A percentile compares a stretch with the other conserved stretches of the same genome.
Conservation (phyloP, 192 early-diverging fungal species). For the Linnemannia hyalina region DNA sequence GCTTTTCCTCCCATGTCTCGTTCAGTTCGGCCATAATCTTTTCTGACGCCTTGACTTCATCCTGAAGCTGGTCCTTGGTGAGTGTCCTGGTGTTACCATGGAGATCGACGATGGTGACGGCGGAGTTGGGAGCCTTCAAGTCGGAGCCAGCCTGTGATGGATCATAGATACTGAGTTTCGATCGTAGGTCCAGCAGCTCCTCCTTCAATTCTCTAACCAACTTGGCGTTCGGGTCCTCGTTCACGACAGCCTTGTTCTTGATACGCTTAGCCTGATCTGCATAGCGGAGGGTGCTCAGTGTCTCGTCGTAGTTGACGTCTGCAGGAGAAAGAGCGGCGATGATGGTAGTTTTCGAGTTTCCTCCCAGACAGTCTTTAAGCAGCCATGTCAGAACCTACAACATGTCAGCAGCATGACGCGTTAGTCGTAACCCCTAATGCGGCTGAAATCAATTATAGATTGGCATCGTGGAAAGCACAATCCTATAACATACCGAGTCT, state of each 20-base stretch:
- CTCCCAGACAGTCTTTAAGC: conserved; percentile 86
- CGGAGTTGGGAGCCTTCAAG: conserved; percentile 38
- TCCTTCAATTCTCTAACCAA: conserved; percentile 87
- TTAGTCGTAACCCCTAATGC: background rate
- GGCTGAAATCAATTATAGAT: background rate
- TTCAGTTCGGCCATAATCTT: conserved; percentile 90
- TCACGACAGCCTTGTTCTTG: conserved; percentile 91
- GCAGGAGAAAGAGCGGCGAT: conserved; percentile 86
- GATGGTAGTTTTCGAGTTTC: conserved; percentile 88
- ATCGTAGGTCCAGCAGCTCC: conserved; percentile 77
- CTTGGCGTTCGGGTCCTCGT: conserved; percentile 87
- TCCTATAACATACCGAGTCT: conserved; percentile 76
- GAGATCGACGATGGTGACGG: conserved; percentile 60
- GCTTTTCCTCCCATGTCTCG: conserved; percentile 87
- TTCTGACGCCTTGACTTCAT: conserved; percentile 86
- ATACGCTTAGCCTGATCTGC: conserved; percentile 93
- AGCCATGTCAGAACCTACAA: conserved; percentile 84
- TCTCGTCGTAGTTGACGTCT: conserved; percentile 76
- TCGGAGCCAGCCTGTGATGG: conserved; percentile 40
- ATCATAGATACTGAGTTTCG: conserved; percentile 66
- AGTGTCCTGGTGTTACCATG: conserved; percentile 61
- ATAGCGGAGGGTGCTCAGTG: conserved; percentile 89
- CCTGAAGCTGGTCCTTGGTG: conserved; percentile 71
- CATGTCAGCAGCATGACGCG: background rate
- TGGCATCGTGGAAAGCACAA: background rate